phyloP scores from a whole-genome alignment of 768 basidiomycete species.

The Lactarius vividus region DNA sequence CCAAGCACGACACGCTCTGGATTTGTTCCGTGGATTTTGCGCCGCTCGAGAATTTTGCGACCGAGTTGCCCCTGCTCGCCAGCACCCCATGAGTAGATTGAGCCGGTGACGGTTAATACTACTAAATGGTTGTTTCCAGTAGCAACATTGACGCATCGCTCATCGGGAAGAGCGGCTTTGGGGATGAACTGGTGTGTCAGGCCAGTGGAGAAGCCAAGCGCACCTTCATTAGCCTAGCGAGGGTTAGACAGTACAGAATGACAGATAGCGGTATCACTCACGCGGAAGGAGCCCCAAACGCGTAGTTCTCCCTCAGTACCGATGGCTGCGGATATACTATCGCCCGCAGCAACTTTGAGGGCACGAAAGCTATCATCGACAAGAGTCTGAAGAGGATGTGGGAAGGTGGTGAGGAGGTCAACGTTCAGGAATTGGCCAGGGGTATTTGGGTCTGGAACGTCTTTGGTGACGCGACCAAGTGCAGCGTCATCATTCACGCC shows the following conservation, averaged over 20 bases:
- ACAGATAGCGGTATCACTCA: slow-evolving; percentile 39
- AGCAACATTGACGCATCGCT: slow-evolving; percentile 72
- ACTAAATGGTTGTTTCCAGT: slow-evolving; percentile 89
- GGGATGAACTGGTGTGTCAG: slow-evolving; percentile 67
- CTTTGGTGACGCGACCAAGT: slow-evolving; percentile 71
- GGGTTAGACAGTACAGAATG: slow-evolving; percentile 10
- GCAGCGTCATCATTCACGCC: slow-evolving; percentile 89
- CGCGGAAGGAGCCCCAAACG: slow-evolving; percentile 90
- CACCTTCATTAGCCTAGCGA: slow-evolving; percentile 66
- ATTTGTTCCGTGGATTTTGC: slow-evolving; percentile 83
- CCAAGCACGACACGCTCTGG: slow-evolving; percentile 86
- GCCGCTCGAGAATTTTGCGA: slow-evolving; percentile 82
- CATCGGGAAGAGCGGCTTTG: slow-evolving; percentile 54
- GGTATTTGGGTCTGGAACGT: slow-evolving; percentile 56
- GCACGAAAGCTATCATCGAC: slow-evolving; percentile 81
- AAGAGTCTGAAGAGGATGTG: slow-evolving; percentile 65
- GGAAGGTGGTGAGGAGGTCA: slow-evolving; percentile 50
- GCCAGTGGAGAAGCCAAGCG: slow-evolving; percentile 77
- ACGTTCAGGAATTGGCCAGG: slow-evolving; percentile 56
- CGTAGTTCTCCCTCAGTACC: slow-evolving; percentile 75
- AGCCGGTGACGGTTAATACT: slow-evolving; percentile 83
- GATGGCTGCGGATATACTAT: slow-evolving; percentile 84
- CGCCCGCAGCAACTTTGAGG: slow-evolving; percentile 79
- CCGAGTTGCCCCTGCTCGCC: slow-evolving; percentile 91
- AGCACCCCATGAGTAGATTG: slow-evolving; percentile 86